Base-by-base conservation (phyloP, 2,329 filamentous ascomycete genomes). In the Fonsecaea monophora region DNA sequence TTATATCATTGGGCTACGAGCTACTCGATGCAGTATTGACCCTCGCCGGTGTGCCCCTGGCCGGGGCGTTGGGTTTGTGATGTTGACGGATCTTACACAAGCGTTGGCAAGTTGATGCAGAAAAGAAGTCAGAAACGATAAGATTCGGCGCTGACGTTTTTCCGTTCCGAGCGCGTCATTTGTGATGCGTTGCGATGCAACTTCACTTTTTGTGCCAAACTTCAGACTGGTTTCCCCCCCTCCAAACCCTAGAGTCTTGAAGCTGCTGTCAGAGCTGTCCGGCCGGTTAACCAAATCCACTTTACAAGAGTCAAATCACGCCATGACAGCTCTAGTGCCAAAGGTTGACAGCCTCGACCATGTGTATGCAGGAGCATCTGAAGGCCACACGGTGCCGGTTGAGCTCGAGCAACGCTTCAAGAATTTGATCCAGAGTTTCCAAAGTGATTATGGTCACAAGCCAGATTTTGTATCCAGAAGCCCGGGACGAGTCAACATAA, bases 401-500 rank as follows among this genome's bases (percentile, higher is more conserved):
- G 81, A 84, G 32, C 91, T 97, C 78, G 85, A 83, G 53, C 82
- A 85, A 72, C 86, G 95, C 79, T 98, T 94, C 91, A 86, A 90
- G 73, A 83, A 81, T 53, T 85, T 98, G 53, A 82, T 94, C 50
- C 81, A 85, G 60, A 85, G 85, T 72, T 98, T 98, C 80, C 82
- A 89, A 72, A 80, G 85, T 65, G 82, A 81, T 50, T 96, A 94
- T 79, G 89, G 88, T 72, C 84, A 87, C 60, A 81, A 84, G 15
- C 89, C 94, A 45, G 86, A 91, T 66, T 97, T 97, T 75, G 88
- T 98, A 21, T 87, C 94, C 9, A 89, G 95, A 70, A 97, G 94
- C 63, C 95, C 95, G 0, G 95, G 95, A 67, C 88, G 95, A 72
- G 95, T 99, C 72, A 98, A 98, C 82, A 95, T 99, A 76, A 97